Evolutionary conservation across 1,284 basidiomycete genomes (phyloP).

Genomic region (Stereum hirsutum): DNA sequence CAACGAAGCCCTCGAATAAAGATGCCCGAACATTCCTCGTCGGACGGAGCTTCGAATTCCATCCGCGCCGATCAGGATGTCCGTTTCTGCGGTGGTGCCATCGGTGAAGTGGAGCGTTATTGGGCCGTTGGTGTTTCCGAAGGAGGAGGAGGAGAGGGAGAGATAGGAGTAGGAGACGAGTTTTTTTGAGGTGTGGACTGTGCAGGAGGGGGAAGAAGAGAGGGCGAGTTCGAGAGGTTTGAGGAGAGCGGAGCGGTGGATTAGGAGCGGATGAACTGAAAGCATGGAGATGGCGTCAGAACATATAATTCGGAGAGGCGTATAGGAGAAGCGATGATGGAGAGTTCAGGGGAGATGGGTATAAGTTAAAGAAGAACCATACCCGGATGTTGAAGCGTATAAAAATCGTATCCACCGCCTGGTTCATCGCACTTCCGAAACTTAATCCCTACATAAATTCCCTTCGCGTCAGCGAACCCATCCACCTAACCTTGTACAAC

Average conservation of each 20-base stretch:
- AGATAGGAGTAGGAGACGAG: neutral
- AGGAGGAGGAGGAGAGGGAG: neutral
- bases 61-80: conserved; percentile 2
- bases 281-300: neutral
- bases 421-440: conserved; percentile 13
- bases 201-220: neutral
- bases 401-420: conserved; percentile 11
- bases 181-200: neutral
- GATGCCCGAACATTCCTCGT: neutral
- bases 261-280: neutral
- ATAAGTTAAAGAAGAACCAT: neutral
- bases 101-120: conserved; percentile 1
- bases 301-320: neutral
- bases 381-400: conserved; percentile 10
- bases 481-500: too few relatives aligned
- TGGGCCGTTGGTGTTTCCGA: neutral
- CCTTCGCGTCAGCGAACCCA: too few relatives aligned
- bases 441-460: conserved; percentile 12
- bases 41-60: conserved; percentile 1
- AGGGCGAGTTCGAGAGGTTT: neutral
- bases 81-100: neutral
- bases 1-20: neutral
- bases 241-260: neutral
- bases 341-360: too few relatives aligned
- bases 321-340: too few relatives aligned